Evolutionary conservation across 1,139 yeast genomes (phyloP).

Genomic region (Candida labiduridarum): DNA sequence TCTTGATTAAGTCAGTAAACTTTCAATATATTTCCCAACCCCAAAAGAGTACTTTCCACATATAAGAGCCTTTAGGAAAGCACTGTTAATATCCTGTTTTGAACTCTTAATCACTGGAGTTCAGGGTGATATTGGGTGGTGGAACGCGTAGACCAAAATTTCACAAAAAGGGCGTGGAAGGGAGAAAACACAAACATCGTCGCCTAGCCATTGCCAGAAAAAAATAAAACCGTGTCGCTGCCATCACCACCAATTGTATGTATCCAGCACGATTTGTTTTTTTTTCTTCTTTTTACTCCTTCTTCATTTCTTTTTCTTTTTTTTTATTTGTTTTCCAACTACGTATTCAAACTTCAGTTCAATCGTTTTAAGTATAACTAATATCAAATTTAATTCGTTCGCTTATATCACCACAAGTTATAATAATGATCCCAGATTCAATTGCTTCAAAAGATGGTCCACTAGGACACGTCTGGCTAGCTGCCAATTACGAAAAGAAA

Average conservation of each 20-base stretch:
- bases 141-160: not conserved
- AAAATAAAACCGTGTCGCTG: not conserved
- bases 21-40: not conserved
- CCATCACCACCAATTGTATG: not conserved
- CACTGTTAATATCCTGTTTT: too few species aligned
- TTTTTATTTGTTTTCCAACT: not conserved
- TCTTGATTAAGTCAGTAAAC: not conserved
- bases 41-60: not conserved
- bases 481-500: slow-evolving; percentile 84
- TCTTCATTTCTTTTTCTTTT: not conserved
- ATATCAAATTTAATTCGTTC: not conserved
- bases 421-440: slow-evolving; percentile 14
- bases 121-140: not conserved
- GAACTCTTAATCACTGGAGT: not conserved
- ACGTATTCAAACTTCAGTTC: not conserved
- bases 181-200: slow-evolving; percentile 3
- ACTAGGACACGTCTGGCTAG: slow-evolving; percentile 89
- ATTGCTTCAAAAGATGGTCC: slow-evolving; percentile 70
- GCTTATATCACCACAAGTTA: not conserved
- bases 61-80: too few species aligned
- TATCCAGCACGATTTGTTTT: not conserved
- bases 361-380: not conserved
- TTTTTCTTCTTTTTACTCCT: not conserved
- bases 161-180: slow-evolving; percentile 2
- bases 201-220: not conserved